phyloP scores from a whole-genome alignment of 768 basidiomycete genomes.

The Boletus barrowsii region DNA sequence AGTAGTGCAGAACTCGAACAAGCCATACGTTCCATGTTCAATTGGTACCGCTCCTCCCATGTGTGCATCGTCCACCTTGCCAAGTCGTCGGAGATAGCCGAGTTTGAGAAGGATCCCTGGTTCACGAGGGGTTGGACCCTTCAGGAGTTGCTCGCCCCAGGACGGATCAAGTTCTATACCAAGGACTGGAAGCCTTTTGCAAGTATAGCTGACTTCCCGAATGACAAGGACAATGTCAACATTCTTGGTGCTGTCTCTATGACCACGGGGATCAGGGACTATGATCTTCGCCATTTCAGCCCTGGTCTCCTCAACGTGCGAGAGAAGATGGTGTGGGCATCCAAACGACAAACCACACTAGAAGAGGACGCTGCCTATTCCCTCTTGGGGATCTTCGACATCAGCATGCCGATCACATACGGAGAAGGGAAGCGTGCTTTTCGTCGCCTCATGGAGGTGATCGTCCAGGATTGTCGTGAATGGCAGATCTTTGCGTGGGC shows the following conservation, averaged over 20 bases:
- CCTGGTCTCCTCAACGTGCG: slow-evolving; percentile 4
- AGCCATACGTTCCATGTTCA: slow-evolving; percentile 9
- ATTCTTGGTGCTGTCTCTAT: neutral
- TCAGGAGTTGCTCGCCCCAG: slow-evolving; percentile 9
- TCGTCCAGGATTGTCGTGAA: slow-evolving; percentile 7
- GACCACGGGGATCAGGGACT: neutral
- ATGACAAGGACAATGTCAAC: neutral
- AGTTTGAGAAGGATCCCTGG: slow-evolving; percentile 2
- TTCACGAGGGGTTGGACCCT: slow-evolving; percentile 10
- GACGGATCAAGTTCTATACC: slow-evolving; percentile 3
- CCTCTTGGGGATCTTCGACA: slow-evolving; percentile 9
- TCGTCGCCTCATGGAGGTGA: slow-evolving; percentile 6
- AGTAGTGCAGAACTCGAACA: slow-evolving; percentile 9
- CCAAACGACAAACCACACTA: slow-evolving; percentile 1
- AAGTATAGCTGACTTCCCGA: neutral
- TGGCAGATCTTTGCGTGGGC: slow-evolving; percentile 11
- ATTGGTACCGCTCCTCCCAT: neutral
- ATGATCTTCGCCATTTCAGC: slow-evolving; percentile 2
- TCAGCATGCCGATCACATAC: slow-evolving; percentile 6
- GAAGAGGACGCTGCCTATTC: slow-evolving; percentile 5
- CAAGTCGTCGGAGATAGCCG: neutral
- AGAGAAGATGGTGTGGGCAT: slow-evolving; percentile 13
- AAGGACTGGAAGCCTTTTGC: slow-evolving; percentile 1
- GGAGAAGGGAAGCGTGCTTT: slow-evolving; percentile 11
- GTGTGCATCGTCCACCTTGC: slow-evolving; percentile 5